These are phyloP conservation scores for Pinguiococcus pyrenoidosus DNA, from an alignment of 108 stramenopile species.

Conservation along the genomic window DNA sequence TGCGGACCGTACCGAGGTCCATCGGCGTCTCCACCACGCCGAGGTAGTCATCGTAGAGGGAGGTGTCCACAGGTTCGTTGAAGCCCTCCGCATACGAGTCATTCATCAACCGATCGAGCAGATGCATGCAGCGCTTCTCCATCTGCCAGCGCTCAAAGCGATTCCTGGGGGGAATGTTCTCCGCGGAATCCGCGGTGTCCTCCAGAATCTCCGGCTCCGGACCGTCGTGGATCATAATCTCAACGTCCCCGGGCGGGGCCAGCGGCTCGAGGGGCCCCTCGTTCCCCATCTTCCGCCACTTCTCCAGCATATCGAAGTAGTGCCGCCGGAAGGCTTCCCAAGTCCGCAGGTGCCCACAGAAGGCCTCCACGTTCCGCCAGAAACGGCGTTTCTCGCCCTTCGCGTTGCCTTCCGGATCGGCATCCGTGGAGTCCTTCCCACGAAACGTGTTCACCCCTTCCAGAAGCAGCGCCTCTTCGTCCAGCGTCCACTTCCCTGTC, in stretches of 20 bases:
- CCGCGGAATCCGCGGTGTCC: background rate
- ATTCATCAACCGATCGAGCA: conserved; percentile 24
- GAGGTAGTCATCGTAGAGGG: conserved; percentile 24
- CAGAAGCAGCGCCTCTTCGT: too few species aligned
- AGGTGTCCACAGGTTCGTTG: conserved; percentile 31
- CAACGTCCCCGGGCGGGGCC: conserved; percentile 11
- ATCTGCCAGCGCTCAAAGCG: conserved; percentile 11
- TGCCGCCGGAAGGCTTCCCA: too few species aligned
- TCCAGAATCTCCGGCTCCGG: background rate
- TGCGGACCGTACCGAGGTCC: conserved; percentile 23
- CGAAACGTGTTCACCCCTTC: too few species aligned
- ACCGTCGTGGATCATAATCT: background rate
- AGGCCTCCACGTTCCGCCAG: too few species aligned
- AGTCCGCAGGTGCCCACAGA: too few species aligned
- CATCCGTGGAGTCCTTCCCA: too few species aligned
- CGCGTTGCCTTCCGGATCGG: too few species aligned
- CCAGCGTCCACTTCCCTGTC: too few species aligned
- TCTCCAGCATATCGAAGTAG: background rate
- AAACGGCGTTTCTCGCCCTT: too few species aligned
- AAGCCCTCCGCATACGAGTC: conserved; percentile 23
- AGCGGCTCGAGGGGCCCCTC: background rate
- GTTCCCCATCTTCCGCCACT: background rate
- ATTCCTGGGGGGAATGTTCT: background rate
- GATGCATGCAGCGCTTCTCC: conserved; percentile 19
- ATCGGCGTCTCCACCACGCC: conserved; percentile 33